Conservation (phyloP, 352 stramenopile genomes). For the Globisporangium rhizosaccharum region DNA sequence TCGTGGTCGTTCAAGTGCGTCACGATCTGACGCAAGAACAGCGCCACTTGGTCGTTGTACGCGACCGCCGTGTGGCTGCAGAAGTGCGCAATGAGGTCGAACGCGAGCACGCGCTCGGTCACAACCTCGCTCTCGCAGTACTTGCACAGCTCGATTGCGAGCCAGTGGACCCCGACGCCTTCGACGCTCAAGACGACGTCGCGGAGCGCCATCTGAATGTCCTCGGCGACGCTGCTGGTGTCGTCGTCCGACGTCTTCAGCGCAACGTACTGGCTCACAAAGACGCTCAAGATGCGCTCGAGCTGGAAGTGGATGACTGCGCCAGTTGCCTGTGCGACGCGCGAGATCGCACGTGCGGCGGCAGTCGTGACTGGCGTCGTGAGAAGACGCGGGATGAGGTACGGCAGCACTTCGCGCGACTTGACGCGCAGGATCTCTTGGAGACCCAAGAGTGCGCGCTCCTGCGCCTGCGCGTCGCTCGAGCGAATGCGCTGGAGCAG, state of each 20-base stretch:
- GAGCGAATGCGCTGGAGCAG: slow-evolving; percentile 93
- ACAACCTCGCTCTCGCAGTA: slow-evolving; percentile 90
- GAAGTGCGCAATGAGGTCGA: slow-evolving; percentile 89
- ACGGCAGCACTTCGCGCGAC: slow-evolving; percentile 95
- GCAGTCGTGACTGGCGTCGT: slow-evolving; percentile 87
- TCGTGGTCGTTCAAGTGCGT: slow-evolving; percentile 95
- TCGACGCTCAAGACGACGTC: slow-evolving; percentile 83
- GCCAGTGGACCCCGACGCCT: slow-evolving; percentile 89
- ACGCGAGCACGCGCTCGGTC: slow-evolving; percentile 85
- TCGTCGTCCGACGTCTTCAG: slow-evolving; percentile 22
- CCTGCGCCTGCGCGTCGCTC: slow-evolving; percentile 50
- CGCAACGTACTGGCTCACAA: slow-evolving; percentile 70
- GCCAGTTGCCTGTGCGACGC: slow-evolving; percentile 92
- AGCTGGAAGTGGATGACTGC: slow-evolving; percentile 95
- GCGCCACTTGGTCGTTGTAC: slow-evolving; percentile 92
- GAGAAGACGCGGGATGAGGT: slow-evolving; percentile 96
- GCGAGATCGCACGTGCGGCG: slow-evolving; percentile 88
- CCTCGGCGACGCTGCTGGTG: slow-evolving; percentile 32
- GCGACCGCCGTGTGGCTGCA: slow-evolving; percentile 78
- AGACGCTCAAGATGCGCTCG: slow-evolving; percentile 89
- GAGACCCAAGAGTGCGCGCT: slow-evolving; percentile 93
- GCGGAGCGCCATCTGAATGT: slow-evolving; percentile 72
- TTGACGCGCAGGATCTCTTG: slow-evolving; percentile 96
- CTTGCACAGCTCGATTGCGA: slow-evolving; percentile 93
- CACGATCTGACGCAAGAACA: slow-evolving; percentile 96